Percentiles rank a stretch among this genome's conserved stretches.
Evolutionary conservation across 2,329 filamentous ascomycete genomes (phyloP).

Genomic region (Pyrenophora tritici-repentis): DNA sequence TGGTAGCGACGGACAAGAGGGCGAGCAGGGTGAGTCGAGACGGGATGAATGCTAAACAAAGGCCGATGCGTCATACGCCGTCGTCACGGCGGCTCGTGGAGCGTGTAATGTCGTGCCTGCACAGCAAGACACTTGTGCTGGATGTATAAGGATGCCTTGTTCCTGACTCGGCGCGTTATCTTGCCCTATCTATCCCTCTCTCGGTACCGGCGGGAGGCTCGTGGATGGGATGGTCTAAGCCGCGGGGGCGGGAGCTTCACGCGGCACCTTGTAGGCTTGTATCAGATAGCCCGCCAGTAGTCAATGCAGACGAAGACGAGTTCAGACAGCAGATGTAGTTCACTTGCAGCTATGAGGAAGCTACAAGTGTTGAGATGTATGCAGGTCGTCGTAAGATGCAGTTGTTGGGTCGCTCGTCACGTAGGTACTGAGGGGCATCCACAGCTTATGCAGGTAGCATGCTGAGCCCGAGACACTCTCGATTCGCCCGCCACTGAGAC

Average conservation of each 20-base stretch:
- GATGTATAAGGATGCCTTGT: constrained; percentile 15
- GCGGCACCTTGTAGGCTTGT: constrained; percentile 6
- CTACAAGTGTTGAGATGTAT: constrained; percentile 24
- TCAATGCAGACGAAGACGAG: constrained; percentile 14
- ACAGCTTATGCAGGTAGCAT: constrained; percentile 25
- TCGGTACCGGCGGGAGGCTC: constrained; percentile 17
- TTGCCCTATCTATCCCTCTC: constrained; percentile 11
- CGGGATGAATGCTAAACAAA: constrained; percentile 24
- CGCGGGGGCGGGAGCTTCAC: constrained; percentile 15
- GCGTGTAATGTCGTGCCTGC: constrained; percentile 26
- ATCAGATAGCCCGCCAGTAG: constrained; percentile 23
- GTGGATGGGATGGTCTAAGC: constrained; percentile 5
- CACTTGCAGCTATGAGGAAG: constrained; percentile 8
- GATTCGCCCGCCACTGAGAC: constrained; percentile 5
- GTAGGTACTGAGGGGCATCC: constrained; percentile 17
- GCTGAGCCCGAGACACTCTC: neutral
- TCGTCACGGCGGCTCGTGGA: constrained; percentile 26
- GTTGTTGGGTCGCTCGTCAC: constrained; percentile 12
- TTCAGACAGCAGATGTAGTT: neutral
- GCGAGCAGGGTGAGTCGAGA: constrained; percentile 25
- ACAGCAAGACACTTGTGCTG: constrained; percentile 10
- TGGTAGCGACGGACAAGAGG: constrained; percentile 14
- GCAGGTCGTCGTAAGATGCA: constrained; percentile 14
- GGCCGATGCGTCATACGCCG: constrained; percentile 34
- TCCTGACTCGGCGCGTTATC: constrained; percentile 20